Evolutionary conservation across 2,329 filamentous ascomycete species (phyloP), one percentile per base, ranked within the genome.

Genomic region (Balansia obtecta): DNA sequence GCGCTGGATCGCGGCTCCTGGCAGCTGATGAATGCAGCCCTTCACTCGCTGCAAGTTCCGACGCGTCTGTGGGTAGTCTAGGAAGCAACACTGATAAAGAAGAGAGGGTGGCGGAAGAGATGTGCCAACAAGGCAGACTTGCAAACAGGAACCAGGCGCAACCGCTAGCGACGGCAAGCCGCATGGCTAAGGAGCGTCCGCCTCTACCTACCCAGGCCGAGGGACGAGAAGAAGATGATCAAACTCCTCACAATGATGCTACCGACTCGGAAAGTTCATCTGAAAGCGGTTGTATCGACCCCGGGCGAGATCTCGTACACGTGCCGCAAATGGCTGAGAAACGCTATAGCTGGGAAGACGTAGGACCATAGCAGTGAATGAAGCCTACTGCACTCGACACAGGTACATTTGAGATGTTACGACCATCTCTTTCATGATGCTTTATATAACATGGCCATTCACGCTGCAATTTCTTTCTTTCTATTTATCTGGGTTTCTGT

Each of bases 31-130:
- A 47, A 30, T 46, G 42, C 18, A 45, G 46, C 44, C 38, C 40
- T 16, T 44, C 53, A 13, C 49, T 55, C 9, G 52, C 51, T 22
- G 44, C 54, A 0, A 43, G 53, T 9, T 54, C 54, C 12, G 48
- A 50, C 12, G 43, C 56, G 49, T 52, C 65, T 51, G 45, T 63
- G 54, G 53, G 44, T 51, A 79, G 75, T 2, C 60, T 80, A 8
- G 76, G 76, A 18, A 80, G 77, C 59, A 77, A 80, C 51, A 80
- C 77, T 0, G 70, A 76, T 10, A 72, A 79, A 22, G 74, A 80
- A 53, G 72, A 74, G 52, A 60, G 62, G 7, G 56, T 63, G 12
- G 58, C 57, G 33, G 59, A 61, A 38, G 62, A 63, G 48, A 50
- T 63, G 40, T 56, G 59, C 10, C 55, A 57, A 11, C 60, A 63